These are phyloP conservation scores for Backusella macrospora DNA, from an alignment of 192 early-diverging fungal species.

Conservation along the genomic window DNA sequence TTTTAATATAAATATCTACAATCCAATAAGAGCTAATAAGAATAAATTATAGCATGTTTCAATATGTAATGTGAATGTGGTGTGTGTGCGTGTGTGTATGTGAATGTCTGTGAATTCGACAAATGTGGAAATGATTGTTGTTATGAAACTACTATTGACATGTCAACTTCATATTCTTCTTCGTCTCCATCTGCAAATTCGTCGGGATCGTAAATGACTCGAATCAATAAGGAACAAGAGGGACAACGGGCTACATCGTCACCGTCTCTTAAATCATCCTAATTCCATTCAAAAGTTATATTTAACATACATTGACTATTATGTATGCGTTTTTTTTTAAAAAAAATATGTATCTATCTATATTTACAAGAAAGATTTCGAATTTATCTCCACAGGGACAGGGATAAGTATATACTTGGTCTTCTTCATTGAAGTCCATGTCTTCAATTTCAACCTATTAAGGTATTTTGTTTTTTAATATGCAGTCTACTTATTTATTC, in stretches of 20 bases:
- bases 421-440: slow-evolving; percentile 90
- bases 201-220: slow-evolving; percentile 88
- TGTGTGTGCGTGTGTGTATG: not conserved
- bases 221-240: slow-evolving; percentile 88
- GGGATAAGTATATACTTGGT: slow-evolving; percentile 83
- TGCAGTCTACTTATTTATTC: not conserved
- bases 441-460: slow-evolving; percentile 65
- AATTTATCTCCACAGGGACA: slow-evolving; percentile 98
- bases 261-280: slow-evolving; percentile 77
- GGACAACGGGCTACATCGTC: slow-evolving; percentile 92
- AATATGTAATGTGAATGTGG: not conserved
- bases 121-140: not conserved
- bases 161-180: slow-evolving; percentile 47
- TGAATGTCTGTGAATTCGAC: not conserved
- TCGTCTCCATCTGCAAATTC: slow-evolving; percentile 60
- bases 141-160: slow-evolving; percentile 36
- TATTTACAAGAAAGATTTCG: slow-evolving; percentile 72
- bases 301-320: not conserved
- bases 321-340: no score
- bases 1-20: slow-evolving; percentile 15
- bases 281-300: not conserved
- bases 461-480: not conserved
- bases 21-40: not conserved
- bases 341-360: no score
- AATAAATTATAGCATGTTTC: not conserved